phyloP scores from a whole-genome alignment of 257 asterid genomes.

The Verbascum thapsus region DNA sequence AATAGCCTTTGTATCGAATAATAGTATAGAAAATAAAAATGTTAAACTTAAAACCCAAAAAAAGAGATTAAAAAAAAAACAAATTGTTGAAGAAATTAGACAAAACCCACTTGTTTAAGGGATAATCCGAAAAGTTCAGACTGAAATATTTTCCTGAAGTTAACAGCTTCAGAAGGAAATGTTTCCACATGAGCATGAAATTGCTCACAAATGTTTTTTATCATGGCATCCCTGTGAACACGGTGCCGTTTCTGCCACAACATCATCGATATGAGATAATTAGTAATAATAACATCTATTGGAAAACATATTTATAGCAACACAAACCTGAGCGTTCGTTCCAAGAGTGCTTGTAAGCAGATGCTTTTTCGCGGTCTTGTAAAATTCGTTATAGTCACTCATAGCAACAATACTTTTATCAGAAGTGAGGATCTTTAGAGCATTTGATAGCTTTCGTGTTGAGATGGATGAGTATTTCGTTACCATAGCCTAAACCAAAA shows the following conservation, averaged over 20 bases:
- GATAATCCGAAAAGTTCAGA: constrained; percentile 75
- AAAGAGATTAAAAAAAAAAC: background rate
- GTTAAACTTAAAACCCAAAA: background rate
- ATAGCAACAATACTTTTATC: constrained; percentile 72
- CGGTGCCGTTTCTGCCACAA: constrained; percentile 67
- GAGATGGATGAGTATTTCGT: constrained; percentile 74
- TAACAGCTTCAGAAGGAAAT: constrained; percentile 54
- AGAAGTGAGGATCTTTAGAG: constrained; percentile 61
- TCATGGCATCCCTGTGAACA: constrained; percentile 58
- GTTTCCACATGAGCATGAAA: constrained; percentile 42
- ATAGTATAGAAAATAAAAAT: background rate
- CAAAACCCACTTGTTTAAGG: constrained; percentile 64
- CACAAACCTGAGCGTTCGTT: constrained; percentile 72
- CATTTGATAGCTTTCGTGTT: constrained; percentile 83
- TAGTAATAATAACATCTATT: background rate
- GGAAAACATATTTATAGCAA: background rate
- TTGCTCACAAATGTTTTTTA: constrained; percentile 43
- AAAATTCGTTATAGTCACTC: constrained; percentile 77
- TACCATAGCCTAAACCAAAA: constrained; percentile 74
- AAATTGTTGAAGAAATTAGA: background rate
- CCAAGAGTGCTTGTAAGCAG: constrained; percentile 70
- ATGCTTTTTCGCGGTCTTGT: constrained; percentile 54
- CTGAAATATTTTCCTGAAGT: constrained; percentile 68
- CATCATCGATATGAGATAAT: background rate
- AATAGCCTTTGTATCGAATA: constrained; percentile 44